Percentiles rank a stretch among this genome's conserved stretches.
These are phyloP conservation scores for Trichocomaceae sp. DNA, from an alignment of 2,329 filamentous ascomycete species.

Conservation along the genomic window DNA sequence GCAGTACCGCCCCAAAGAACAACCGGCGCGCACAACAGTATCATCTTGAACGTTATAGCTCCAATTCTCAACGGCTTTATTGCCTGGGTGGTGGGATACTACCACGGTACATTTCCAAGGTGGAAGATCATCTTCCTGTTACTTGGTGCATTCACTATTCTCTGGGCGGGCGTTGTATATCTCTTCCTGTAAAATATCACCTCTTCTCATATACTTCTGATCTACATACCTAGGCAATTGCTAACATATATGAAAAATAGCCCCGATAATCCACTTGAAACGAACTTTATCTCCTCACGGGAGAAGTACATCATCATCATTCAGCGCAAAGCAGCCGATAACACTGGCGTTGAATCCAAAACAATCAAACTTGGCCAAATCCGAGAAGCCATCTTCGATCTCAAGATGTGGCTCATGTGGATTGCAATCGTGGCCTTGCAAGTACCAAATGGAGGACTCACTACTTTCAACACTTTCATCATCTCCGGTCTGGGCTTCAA, in stretches of 20 bases:
- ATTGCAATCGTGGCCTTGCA: conserved; percentile 3
- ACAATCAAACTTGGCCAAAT: conserved; percentile 1
- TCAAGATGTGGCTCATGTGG: conserved; percentile 3
- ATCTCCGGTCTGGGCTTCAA: conserved; percentile 4
- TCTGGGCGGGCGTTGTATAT: not conserved
- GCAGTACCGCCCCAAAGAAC: conserved; percentile 4
- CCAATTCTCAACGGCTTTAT: conserved; percentile 4
- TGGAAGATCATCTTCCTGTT: conserved; percentile 7
- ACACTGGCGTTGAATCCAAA: conserved; percentile 4
- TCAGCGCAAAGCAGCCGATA: conserved; percentile 6
- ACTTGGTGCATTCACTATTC: not conserved
- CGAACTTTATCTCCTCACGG: not conserved
- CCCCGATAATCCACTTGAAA: conserved; percentile 1
- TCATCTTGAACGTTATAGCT: conserved; percentile 4
- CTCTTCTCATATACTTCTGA: no score
- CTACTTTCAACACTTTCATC: conserved; percentile 5
- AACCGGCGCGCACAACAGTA: conserved; percentile 2
- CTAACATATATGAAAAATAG: not conserved
- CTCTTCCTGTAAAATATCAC: not conserved
- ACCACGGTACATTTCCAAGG: not conserved
- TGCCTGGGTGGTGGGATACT: conserved; percentile 5
- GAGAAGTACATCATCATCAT: conserved; percentile 6
- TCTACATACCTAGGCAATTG: no score
- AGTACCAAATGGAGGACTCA: conserved; percentile 4
- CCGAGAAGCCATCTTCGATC: not conserved